Percentiles rank a stretch among this genome's conserved stretches.
These are phyloP conservation scores for Camelina hispida DNA, from an alignment of 345 rosid species.

Conservation along the genomic window DNA sequence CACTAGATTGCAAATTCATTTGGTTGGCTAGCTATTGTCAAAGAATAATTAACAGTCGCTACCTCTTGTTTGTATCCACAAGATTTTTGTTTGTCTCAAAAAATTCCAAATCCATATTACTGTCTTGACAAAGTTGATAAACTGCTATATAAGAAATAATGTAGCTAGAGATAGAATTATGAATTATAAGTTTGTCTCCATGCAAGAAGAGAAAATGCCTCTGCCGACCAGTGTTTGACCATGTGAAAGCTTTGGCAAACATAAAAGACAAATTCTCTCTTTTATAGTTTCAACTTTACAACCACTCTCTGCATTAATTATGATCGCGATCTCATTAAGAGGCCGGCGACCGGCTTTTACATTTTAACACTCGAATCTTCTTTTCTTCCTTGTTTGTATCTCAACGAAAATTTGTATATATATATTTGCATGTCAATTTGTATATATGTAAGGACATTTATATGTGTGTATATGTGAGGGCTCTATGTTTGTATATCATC, in stretches of 20 bases:
- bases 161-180: slow-evolving; percentile 12
- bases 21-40: slow-evolving; percentile 40
- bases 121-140: slow-evolving; percentile 31
- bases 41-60: slow-evolving; percentile 31
- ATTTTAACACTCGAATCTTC: slow-evolving; percentile 40
- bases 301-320: slow-evolving; percentile 33
- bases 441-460: background rate
- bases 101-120: slow-evolving; percentile 28
- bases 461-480: background rate
- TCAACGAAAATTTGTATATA: background rate
- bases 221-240: slow-evolving; percentile 41
- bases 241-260: slow-evolving; percentile 35
- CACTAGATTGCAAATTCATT: slow-evolving; percentile 25
- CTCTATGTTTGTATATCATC: slow-evolving; percentile 10
- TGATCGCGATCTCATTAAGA: slow-evolving; percentile 39
- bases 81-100: slow-evolving; percentile 6
- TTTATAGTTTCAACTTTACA: slow-evolving; percentile 34
- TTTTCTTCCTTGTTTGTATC: slow-evolving; percentile 34
- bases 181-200: slow-evolving; percentile 35
- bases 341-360: slow-evolving; percentile 46
- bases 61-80: slow-evolving; percentile 32
- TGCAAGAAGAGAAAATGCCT: slow-evolving; percentile 34
- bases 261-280: slow-evolving; percentile 45
- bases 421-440: background rate
- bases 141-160: slow-evolving; percentile 9